Evolutionary conservation across 177 flowering plant genomes (phyloP).

Genomic region (Vitis hybrid): DNA sequence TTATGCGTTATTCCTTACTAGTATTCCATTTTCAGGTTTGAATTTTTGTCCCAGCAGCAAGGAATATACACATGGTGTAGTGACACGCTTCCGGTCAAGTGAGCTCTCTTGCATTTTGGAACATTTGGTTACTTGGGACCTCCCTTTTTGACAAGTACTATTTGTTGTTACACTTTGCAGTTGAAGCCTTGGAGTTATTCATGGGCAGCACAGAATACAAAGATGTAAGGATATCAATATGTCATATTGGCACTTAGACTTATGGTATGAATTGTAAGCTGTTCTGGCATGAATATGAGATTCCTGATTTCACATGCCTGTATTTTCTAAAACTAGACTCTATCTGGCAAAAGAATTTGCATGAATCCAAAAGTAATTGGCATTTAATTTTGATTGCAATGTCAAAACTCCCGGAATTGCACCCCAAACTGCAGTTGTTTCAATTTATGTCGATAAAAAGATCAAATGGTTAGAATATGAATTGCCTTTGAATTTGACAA

Average conservation of each 20-base stretch:
- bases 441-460: not conserved
- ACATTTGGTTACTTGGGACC: constrained; percentile 1
- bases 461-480: not conserved
- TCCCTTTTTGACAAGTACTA: constrained; percentile 4
- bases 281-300: no score
- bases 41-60: constrained; percentile 49
- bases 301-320: no score
- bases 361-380: no score
- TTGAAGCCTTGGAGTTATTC: constrained; percentile 71
- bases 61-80: constrained; percentile 69
- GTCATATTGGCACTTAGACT: not conserved
- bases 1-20: not conserved
- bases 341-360: no score
- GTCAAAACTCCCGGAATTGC: no score
- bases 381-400: no score
- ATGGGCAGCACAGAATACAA: constrained; percentile 54
- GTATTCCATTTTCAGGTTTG: constrained; percentile 45
- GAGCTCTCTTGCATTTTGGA: constrained; percentile 22
- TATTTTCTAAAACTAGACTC: no score
- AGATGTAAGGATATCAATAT: constrained; percentile 44
- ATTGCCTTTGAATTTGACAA: constrained; percentile 6
- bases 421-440: not conserved
- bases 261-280: no score
- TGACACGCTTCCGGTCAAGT: constrained; percentile 82
- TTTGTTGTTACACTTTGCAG: constrained; percentile 41